These are phyloP conservation scores for Ocimum tenuiflorum DNA, from an alignment of 257 asterid genomes.

Conservation along the genomic window DNA sequence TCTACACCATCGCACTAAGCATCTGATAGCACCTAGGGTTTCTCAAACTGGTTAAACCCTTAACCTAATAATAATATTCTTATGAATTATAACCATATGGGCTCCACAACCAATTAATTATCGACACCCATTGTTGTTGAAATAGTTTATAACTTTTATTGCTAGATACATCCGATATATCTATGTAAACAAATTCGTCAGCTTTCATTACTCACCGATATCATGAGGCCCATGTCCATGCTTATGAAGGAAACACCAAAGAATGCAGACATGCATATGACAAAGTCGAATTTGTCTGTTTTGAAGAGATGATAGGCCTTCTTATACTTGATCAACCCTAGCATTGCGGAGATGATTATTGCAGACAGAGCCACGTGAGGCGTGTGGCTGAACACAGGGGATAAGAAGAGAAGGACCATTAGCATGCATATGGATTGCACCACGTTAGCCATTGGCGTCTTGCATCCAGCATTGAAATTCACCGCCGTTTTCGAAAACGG, in stretches of 20 bases:
- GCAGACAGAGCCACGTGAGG: conserved; percentile 84
- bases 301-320: conserved; percentile 58
- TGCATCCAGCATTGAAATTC: conserved; percentile 78
- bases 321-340: conserved; percentile 61
- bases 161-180: too few relatives aligned
- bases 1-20: too few relatives aligned
- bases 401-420: conserved; percentile 59
- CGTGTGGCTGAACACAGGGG: conserved; percentile 74
- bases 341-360: conserved; percentile 82
- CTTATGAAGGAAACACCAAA: conserved; percentile 77
- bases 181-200: too few relatives aligned
- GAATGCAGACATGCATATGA: conserved; percentile 67
- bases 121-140: too few relatives aligned
- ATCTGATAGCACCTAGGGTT: too few relatives aligned
- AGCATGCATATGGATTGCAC: conserved; percentile 63
- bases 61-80: too few relatives aligned
- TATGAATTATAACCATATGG: too few relatives aligned
- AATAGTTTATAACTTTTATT: too few relatives aligned
- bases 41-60: too few relatives aligned
- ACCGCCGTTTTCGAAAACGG: conserved; percentile 93
- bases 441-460: conserved; percentile 57
- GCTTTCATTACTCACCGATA: conserved; percentile 45
- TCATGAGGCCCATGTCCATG: conserved; percentile 79
- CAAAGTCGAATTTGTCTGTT: conserved; percentile 78
- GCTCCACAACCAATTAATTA: too few relatives aligned